Evolutionary conservation across 164 flowering plant genomes (phyloP), one percentile per base, ranked within the genome.

Genomic region (Magnolia changhungtana): DNA sequence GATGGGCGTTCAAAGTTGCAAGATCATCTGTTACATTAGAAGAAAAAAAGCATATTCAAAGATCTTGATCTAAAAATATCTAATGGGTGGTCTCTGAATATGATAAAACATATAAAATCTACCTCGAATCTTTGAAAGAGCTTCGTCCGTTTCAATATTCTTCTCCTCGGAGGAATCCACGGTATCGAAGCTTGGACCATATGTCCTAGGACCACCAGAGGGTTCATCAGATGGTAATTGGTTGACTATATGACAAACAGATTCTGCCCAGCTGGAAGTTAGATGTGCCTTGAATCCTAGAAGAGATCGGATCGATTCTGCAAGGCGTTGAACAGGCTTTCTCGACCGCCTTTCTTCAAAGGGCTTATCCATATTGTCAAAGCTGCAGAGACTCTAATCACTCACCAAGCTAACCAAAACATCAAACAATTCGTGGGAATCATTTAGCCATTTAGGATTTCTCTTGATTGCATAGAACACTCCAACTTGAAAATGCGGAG

Each of bases 241-340:
- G 74, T 76, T 82, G 69, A 86, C 75, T 58, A 86, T 87, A 50
- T 83, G 77, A 77, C 87, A 78, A 66, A 89, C 91, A 9, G 88
- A 87, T 69, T 78, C 81, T 63, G 80, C 87, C 89, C 91, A 89
- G 61, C 75, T 61, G 18, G 88, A 80, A 66, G 88, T 89, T 64
- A 87, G 71, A 58, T 80, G 72, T 67, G 82, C 23, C 76, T 86
- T 89, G 29, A 82, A 61, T 64, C 90, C 89, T 10, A 86, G 78
- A 21, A 89, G 84, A 67, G 89, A 83, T 68, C 84, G 80, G 65
- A 89, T 82, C 2, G 85, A 81, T 58, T 86, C 76, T 6, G 83
- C 80, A 61, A 89, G 89, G 69, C 81, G 81, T 19, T 52, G 78
- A 31, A 81, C 77, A 31, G 84, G 49, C 70, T 74, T 82, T 70